Percentiles rank a stretch among this genome's conserved stretches.
These are phyloP conservation scores for Solanum phureja DNA, from an alignment of 257 asterid species.

Conservation along the genomic window DNA sequence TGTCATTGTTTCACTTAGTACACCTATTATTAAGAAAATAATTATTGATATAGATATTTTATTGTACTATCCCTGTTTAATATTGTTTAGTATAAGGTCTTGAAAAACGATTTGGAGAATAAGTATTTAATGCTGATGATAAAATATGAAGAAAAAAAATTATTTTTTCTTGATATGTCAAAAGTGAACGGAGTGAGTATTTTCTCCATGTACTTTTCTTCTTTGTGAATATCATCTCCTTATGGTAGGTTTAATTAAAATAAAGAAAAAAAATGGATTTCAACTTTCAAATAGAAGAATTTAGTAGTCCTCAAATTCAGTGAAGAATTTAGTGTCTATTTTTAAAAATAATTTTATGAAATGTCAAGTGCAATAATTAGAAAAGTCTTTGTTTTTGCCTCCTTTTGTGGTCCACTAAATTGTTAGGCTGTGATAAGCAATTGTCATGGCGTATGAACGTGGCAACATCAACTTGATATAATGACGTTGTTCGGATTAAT, in stretches of 20 bases:
- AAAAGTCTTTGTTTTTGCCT: neutral
- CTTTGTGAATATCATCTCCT: neutral
- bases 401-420: constrained; percentile 27
- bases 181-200: no score
- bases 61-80: fast-evolving
- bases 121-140: no score
- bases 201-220: neutral
- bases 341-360: neutral
- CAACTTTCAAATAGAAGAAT: neutral
- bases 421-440: constrained; percentile 12
- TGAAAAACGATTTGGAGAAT: neutral
- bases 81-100: neutral
- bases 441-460: no score
- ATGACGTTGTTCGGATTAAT: neutral
- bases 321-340: neutral
- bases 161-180: no score
- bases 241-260: neutral
- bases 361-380: constrained; percentile 8
- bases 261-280: neutral
- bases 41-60: no score
- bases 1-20: no score
- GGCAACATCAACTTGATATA: neutral
- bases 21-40: no score
- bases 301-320: neutral
- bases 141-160: no score